Conservation (phyloP, 148 eudicot species). For the Silene uniflora region DNA sequence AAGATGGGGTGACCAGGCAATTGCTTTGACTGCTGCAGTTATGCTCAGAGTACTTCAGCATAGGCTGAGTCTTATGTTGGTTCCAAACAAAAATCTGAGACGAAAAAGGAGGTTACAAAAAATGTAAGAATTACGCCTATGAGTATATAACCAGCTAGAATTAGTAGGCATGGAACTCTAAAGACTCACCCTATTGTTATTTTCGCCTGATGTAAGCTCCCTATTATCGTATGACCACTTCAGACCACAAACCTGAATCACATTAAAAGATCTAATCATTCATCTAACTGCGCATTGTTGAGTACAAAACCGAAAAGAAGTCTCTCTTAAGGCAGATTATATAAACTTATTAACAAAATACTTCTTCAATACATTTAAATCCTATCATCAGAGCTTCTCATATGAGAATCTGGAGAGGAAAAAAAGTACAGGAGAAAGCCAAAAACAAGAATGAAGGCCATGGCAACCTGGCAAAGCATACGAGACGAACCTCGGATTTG, state of each 20-base stretch:
- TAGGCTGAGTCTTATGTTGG: constrained; percentile 74
- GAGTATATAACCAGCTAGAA: constrained; percentile 1
- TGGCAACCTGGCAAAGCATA: neutral
- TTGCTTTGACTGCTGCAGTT: constrained; percentile 93
- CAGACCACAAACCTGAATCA: constrained; percentile 79
- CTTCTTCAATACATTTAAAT: too few relatives aligned
- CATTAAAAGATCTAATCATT: constrained; percentile 9
- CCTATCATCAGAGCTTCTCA: too few relatives aligned
- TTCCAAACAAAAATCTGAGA: constrained; percentile 85
- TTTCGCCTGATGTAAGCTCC: constrained; percentile 91
- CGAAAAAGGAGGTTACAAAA: neutral
- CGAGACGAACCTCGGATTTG: constrained; percentile 72
- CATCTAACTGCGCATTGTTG: neutral
- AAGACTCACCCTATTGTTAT: constrained; percentile 71
- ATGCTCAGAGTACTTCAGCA: constrained; percentile 72
- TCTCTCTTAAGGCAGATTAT: too few relatives aligned
- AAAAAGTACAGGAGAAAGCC: too few relatives aligned
- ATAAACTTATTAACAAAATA: too few relatives aligned
- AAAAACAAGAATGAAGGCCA: too few relatives aligned
- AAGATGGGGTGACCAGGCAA: too few relatives aligned
- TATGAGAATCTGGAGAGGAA: too few relatives aligned
- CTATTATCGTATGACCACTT: too few relatives aligned
- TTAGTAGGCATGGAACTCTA: neutral
- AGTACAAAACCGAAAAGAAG: too few relatives aligned
- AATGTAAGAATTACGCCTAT: neutral